phyloP scores from a whole-genome alignment of 2,329 filamentous ascomycete genomes.

The Capronia epimyces region DNA sequence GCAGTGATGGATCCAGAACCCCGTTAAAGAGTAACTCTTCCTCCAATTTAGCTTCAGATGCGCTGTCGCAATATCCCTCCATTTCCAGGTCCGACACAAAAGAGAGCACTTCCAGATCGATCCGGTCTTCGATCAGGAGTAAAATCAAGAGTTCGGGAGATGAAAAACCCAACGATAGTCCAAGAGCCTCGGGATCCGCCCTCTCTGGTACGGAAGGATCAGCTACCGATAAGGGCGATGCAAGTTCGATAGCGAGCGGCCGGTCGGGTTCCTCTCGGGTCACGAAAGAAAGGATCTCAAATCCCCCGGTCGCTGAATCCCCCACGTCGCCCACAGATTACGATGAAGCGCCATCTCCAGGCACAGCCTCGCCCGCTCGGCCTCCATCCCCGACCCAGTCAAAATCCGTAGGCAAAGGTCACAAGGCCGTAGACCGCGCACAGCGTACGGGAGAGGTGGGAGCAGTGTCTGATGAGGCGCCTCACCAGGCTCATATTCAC shows the following conservation, averaged over 20 bases:
- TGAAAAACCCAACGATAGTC: conserved; percentile 59
- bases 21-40: conserved; percentile 40
- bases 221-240: conserved; percentile 62
- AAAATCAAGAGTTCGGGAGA: conserved; percentile 68
- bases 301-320: conserved; percentile 29
- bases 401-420: conserved; percentile 63
- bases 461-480: conserved; percentile 85
- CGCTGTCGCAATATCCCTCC: conserved; percentile 80
- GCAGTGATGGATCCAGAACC: conserved; percentile 48
- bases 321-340: conserved; percentile 33
- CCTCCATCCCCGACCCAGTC: conserved; percentile 88
- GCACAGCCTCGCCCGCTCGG: conserved; percentile 49
- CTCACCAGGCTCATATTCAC: conserved; percentile 57
- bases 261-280: conserved; percentile 32
- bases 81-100: conserved; percentile 90
- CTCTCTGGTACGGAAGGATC: conserved; percentile 56
- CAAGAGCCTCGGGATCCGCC: conserved; percentile 64
- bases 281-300: conserved; percentile 27
- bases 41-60: conserved; percentile 43
- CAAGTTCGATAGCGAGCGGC: conserved; percentile 63
- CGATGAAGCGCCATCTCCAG: conserved; percentile 43
- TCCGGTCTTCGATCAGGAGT: conserved; percentile 72
- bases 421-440: conserved; percentile 72
- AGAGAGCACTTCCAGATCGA: conserved; percentile 73
- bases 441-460: conserved; percentile 88